These are phyloP conservation scores for Porodaedalea pini DNA, from an alignment of 1,284 basidiomycete genomes.

Conservation along the genomic window DNA sequence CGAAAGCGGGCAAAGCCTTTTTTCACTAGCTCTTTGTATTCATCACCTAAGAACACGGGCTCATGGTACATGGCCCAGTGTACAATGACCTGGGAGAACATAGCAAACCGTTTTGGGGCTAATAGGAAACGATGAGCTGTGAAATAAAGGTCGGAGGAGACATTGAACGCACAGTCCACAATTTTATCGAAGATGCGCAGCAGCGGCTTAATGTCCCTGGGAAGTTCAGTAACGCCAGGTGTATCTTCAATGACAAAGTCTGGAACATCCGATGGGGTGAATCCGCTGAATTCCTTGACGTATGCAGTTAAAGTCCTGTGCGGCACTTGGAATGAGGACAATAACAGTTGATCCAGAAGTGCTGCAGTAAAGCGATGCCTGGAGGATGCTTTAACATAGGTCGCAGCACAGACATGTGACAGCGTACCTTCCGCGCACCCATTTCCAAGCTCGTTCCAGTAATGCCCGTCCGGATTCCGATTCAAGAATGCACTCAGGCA, in stretches of 20 bases:
- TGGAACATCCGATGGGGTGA: neutral
- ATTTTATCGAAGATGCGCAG: neutral
- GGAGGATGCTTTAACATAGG: neutral
- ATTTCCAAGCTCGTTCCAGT: neutral
- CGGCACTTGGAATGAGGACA: neutral
- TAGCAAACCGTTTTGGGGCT: neutral
- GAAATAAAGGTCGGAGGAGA: neutral
- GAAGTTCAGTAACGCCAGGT: neutral
- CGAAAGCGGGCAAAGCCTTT: neutral
- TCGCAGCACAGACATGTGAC: neutral
- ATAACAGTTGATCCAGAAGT: neutral
- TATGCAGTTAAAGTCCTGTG: neutral
- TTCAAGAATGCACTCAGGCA: neutral
- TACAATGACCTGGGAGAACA: neutral
- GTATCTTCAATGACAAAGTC: neutral
- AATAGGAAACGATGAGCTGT: neutral
- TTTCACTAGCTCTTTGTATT: neutral
- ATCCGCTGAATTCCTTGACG: neutral
- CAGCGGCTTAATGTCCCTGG: neutral
- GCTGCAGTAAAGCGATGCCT: conserved; percentile 1
- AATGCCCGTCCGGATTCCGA: neutral
- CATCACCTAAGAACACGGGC: neutral
- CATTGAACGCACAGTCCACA: neutral
- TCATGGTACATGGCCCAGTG: neutral
- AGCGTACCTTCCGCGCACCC: neutral